These are phyloP conservation scores for Penicillium sp. DNA, from an alignment of 2,329 filamentous ascomycete genomes.

Conservation along the genomic window DNA sequence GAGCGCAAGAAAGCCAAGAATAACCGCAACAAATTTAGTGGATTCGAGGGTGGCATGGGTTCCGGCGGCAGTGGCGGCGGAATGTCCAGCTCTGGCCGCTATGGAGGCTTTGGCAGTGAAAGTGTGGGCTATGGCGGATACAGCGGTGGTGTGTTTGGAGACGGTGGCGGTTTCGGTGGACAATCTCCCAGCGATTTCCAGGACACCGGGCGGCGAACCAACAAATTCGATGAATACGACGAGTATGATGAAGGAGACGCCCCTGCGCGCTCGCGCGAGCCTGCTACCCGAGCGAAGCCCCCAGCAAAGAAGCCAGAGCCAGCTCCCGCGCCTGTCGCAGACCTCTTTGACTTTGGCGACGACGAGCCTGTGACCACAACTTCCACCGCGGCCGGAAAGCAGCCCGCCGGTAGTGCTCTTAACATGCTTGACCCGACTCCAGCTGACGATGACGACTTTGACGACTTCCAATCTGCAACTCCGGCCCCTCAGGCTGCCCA, in stretches of 20 bases:
- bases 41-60: slow-evolving; percentile 79
- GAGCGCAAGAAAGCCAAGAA: slow-evolving; percentile 84
- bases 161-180: slow-evolving; percentile 27
- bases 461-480: slow-evolving; percentile 92
- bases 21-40: slow-evolving; percentile 93
- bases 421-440: slow-evolving; percentile 50
- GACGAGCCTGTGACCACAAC: slow-evolving; percentile 61
- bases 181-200: slow-evolving; percentile 59
- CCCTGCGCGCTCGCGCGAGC: slow-evolving; percentile 56
- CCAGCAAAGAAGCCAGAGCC: slow-evolving; percentile 67
- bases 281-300: slow-evolving; percentile 39
- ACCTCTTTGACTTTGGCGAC: slow-evolving; percentile 87
- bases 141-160: slow-evolving; percentile 70
- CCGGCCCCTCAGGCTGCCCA: slow-evolving; percentile 43
- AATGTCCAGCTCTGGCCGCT: slow-evolving; percentile 63
- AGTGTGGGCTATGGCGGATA: slow-evolving; percentile 65
- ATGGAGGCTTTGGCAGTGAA: slow-evolving; percentile 91
- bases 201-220: slow-evolving; percentile 62
- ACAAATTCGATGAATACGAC: slow-evolving; percentile 95
- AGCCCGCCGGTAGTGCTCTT: slow-evolving; percentile 52
- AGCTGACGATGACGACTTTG: slow-evolving; percentile 84
- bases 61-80: slow-evolving; percentile 57
- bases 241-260: slow-evolving; percentile 81
- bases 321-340: slow-evolving; percentile 77
- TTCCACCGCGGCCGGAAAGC: slow-evolving; percentile 45